Percentiles rank a stretch among this genome's conserved stretches.
These are phyloP conservation scores for Pulveroboletus frians DNA, from an alignment of 768 basidiomycete genomes.

Conservation along the genomic window DNA sequence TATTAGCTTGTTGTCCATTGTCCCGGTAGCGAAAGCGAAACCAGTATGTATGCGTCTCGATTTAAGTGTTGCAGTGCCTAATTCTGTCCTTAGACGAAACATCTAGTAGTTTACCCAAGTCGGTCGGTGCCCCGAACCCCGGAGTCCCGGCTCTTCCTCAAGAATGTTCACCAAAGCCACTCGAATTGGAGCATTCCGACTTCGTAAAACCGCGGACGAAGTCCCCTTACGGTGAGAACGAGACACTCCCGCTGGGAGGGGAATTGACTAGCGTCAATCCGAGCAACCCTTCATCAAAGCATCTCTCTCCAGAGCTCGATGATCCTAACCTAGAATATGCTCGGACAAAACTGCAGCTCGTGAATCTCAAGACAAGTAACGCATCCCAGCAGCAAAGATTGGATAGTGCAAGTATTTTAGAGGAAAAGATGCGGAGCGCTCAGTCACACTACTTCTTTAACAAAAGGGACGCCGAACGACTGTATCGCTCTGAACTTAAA, in stretches of 20 bases:
- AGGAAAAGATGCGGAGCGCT: slow-evolving; percentile 40
- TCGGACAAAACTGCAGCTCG: slow-evolving; percentile 52
- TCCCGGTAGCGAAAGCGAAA: slow-evolving; percentile 51
- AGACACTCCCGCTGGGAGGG: not conserved
- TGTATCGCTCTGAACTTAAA: slow-evolving; percentile 50
- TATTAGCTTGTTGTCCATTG: slow-evolving; percentile 62
- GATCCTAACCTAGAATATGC: slow-evolving; percentile 64
- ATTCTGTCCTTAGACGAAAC: slow-evolving; percentile 11
- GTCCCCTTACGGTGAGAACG: slow-evolving; percentile 15
- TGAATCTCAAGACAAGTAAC: slow-evolving; percentile 38
- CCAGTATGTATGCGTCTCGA: slow-evolving; percentile 21
- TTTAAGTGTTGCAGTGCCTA: not conserved
- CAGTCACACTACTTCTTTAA: slow-evolving; percentile 69
- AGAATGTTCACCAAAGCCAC: not conserved
- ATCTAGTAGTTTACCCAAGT: slow-evolving; percentile 10
- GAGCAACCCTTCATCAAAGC: slow-evolving; percentile 23
- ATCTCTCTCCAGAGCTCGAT: slow-evolving; percentile 36
- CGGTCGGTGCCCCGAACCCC: not conserved
- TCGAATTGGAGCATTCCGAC: not conserved
- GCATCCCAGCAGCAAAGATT: slow-evolving; percentile 22
- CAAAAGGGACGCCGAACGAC: slow-evolving; percentile 54
- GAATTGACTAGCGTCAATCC: slow-evolving; percentile 4
- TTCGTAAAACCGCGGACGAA: slow-evolving; percentile 35
- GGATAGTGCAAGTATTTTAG: slow-evolving; percentile 36
- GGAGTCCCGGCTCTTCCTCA: slow-evolving; percentile 1